phyloP scores from a whole-genome alignment of 1,139 yeast genomes.

The Meyerozyma smithsonii region DNA sequence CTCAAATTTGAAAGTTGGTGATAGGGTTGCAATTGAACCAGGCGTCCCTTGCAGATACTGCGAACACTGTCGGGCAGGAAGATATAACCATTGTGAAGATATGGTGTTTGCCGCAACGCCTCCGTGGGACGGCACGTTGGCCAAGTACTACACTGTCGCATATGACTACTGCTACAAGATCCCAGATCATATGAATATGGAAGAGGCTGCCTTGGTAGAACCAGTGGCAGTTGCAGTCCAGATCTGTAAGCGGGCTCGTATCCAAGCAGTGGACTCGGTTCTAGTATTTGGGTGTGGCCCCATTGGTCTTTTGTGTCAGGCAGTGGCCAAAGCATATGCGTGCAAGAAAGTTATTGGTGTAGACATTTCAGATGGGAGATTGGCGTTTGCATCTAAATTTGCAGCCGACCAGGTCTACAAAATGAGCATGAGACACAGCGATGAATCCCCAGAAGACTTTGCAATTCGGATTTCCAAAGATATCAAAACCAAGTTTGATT shows the following conservation, averaged over 20 bases:
- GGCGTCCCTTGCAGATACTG: conserved; percentile 14
- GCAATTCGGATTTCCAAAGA: not conserved
- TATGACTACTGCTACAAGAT: conserved; percentile 4
- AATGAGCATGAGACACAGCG: conserved; percentile 1
- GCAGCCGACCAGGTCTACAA: conserved; percentile 3
- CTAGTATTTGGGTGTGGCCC: conserved; percentile 4
- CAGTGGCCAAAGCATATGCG: conserved; percentile 2
- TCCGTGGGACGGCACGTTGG: conserved; percentile 41
- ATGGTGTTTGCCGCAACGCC: conserved; percentile 3
- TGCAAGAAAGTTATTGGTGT: conserved; percentile 1
- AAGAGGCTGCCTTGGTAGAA: conserved; percentile 4
- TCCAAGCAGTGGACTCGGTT: not conserved
- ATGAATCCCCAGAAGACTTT: conserved; percentile 1
- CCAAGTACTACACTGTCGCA: conserved; percentile 2
- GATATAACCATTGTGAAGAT: conserved; percentile 4
- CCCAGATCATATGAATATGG: conserved; percentile 3
- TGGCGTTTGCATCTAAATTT: conserved; percentile 2
- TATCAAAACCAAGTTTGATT: not conserved
- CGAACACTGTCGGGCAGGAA: conserved; percentile 1
- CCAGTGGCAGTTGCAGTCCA: conserved; percentile 3
- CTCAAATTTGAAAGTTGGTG: not conserved
- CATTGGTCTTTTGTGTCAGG: conserved; percentile 1
- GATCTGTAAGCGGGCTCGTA: conserved; percentile 2
- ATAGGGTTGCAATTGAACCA: conserved; percentile 35
- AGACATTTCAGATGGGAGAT: conserved; percentile 3